phyloP scores from a whole-genome alignment of 176 grass and related monocot species.

The Cenchrus purpureus region DNA sequence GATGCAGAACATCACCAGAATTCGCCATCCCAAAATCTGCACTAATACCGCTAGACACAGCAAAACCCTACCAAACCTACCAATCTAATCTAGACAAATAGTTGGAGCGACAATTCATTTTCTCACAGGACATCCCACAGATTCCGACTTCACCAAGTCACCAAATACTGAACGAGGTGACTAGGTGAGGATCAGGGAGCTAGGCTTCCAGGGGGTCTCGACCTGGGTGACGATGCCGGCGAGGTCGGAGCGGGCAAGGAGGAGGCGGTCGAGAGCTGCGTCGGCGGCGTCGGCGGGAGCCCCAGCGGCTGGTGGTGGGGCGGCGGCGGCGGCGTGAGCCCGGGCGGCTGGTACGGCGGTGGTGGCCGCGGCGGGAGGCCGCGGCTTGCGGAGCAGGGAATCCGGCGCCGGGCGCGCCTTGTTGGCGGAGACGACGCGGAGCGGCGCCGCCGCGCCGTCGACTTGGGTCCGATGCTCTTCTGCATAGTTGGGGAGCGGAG shows the following conservation, averaged over 20 bases:
- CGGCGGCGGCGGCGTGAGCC: neutral
- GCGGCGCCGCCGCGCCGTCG: slow-evolving; percentile 59
- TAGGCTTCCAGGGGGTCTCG: neutral
- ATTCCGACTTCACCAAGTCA: neutral
- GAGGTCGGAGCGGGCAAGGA: slow-evolving; percentile 53
- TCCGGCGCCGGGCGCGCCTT: slow-evolving; percentile 20
- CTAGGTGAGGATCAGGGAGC: neutral
- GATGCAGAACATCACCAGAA: neutral
- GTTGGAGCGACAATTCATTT: neutral
- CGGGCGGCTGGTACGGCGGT: neutral
- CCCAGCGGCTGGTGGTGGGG: neutral
- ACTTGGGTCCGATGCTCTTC: slow-evolving; percentile 54
- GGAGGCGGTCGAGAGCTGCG: slow-evolving; percentile 56
- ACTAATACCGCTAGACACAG: neutral
- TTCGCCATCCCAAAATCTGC: neutral
- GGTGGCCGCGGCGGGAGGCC: neutral
- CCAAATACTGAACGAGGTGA: neutral
- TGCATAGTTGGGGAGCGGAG: slow-evolving; percentile 32
- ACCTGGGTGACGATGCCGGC: slow-evolving; percentile 59
- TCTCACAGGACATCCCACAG: neutral
- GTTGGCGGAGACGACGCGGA: slow-evolving; percentile 56
- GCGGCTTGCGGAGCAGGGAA: slow-evolving; percentile 38
- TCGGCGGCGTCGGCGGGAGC: slow-evolving; percentile 12
- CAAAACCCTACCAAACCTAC: neutral
- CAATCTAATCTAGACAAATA: neutral